Conservation (phyloP, 2,329 filamentous ascomycete species). For the Aureobasidium subglaciale region DNA sequence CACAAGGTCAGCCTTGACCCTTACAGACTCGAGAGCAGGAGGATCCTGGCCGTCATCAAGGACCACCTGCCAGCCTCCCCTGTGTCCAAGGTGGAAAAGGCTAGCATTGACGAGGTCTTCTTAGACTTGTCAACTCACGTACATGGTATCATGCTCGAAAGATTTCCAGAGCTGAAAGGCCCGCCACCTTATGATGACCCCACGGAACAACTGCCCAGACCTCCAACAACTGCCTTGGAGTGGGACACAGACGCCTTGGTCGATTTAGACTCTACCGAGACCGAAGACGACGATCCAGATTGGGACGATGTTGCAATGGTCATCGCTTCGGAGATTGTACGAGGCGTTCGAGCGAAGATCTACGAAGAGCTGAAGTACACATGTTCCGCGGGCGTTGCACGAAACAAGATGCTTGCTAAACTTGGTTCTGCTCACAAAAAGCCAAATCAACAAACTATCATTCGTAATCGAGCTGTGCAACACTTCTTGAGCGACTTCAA, state of each 20-base stretch:
- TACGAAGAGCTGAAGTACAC: conserved; percentile 72
- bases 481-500: conserved; percentile 79
- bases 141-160: conserved; percentile 63
- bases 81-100: conserved; percentile 78
- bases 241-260: conserved; percentile 80
- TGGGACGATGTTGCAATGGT: conserved; percentile 92
- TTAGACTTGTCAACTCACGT: conserved; percentile 83
- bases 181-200: conserved; percentile 68
- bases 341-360: conserved; percentile 63
- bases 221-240: conserved; percentile 65
- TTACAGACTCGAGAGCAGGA: conserved; percentile 77
- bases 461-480: conserved; percentile 74
- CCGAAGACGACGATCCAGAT: conserved; percentile 75
- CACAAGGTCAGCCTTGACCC: conserved; percentile 94
- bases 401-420: conserved; percentile 94
- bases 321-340: conserved; percentile 82
- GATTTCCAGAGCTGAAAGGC: conserved; percentile 65
- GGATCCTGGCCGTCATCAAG: conserved; percentile 73
- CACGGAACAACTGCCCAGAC: conserved; percentile 63
- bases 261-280: conserved; percentile 64
- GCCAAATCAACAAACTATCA: conserved; percentile 88
- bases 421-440: conserved; percentile 87
- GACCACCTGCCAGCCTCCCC: conserved; percentile 56
- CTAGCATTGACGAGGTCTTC: conserved; percentile 92
- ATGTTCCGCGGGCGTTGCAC: conserved; percentile 80